Base-by-base conservation (phyloP, 2,329 filamentous ascomycete genomes). In the Claviceps maximensis region DNA sequence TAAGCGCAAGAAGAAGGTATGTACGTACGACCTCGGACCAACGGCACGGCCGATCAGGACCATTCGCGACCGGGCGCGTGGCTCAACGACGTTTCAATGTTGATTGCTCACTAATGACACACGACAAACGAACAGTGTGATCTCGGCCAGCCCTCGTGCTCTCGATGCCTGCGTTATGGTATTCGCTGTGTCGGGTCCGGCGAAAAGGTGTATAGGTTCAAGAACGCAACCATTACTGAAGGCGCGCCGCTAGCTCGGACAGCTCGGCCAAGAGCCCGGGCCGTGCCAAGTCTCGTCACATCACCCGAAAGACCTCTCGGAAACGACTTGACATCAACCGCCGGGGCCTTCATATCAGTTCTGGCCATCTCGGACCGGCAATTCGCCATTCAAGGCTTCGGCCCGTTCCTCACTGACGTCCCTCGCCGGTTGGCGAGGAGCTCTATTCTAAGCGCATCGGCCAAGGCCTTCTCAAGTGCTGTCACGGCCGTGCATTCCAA, bases 321-420 rank as follows among this genome's bases (percentile, higher is more conserved):
- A 25, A 52, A 47, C 29, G 47, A 54, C 25, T 27, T 50, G 21
- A 52, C 50, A 15, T 21, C 31, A 19, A 50, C 42, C 3, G 42
- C 53, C 15, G 50, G 53, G n/a, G 50, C 61, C 2, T 60, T 62
- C 51, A 67, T 60, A 49, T 66, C 54, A 49, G 60, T 60, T 48
- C 64, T 74, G 1, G 58, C 67, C 27, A 62, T 71, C 3, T 68
- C 65, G 0, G 72, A 77, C 47, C 62, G 74, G 19, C 64, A 71
- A 19, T 77, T 73, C 56, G 74, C 76, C 46, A 58, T 78, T 7
- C 63, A 63, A 44, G 72, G 70, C 15, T 78, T 74, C 55, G 75
- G 75, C 1, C 57, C 60, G 0, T 77, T 73, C 56, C 58, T 78
- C 12, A 61, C 62, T 1, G 65, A 73, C n/a, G 60, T 78, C 1